Base-by-base conservation (phyloP, 1,139 yeast species). In the Candida sp. region DNA sequence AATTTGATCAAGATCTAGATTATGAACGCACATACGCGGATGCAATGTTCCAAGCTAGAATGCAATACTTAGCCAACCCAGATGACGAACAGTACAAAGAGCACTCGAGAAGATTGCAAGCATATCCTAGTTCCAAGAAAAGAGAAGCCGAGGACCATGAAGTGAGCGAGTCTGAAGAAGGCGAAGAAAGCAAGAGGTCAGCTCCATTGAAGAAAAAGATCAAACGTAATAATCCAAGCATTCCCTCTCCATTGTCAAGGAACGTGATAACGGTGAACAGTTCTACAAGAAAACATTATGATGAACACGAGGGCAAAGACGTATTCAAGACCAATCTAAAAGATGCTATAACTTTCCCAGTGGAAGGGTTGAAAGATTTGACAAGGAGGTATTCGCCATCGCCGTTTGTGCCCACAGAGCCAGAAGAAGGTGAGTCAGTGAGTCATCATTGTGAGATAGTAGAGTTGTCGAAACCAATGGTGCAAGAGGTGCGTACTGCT, bases 21-120 rank as follows among this genome's bases (percentile, higher is more conserved):
- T 81, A 76, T 49, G 98, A 93, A 65, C 71, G 81, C 35, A 82
- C 78, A 48, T 92, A 85, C 68, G 96, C 96, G 1, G 80, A 81
- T 44, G 78, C 75, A 40, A 90, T 91, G 90, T 80, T 80, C 54
- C 73, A 74, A 42, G 81, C 87, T 48, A 80, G 98, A 52, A 70
- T 76, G 49, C 75, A 74, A 51, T 86, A 85, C 61, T 70, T 88
- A 50, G 78, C 75, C 1, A 44, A 44, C 39, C 47, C 47, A 1
- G 84, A 77, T 49, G 81, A 77, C 54, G 77, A 72, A 23, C 54
- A 51, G 32, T 35, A 40, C n/a, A 40, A 68, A 65, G 51, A 62
- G 58, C 52, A 67, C 68, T 31, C 73, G 73, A 71, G 68, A 56
- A 70, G 69, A 51, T 59, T 71, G 5, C 71, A 65, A 50, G 63